Evolutionary conservation across 176 grass and related monocot species (phyloP), one percentile per base, ranked within the genome.

Genomic region (Ampelocalamus luodianensis): DNA sequence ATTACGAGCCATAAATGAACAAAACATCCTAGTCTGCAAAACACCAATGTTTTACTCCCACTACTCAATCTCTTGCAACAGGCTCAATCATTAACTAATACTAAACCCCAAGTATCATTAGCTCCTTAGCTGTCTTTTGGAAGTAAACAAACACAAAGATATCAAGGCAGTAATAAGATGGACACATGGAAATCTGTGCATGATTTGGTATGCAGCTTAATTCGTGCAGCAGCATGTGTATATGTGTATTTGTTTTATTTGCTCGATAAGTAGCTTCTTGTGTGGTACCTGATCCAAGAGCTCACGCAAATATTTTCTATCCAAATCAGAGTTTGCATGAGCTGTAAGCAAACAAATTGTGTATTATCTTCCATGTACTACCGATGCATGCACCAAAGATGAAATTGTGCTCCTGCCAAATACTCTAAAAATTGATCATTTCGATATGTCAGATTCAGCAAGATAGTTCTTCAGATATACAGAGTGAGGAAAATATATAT

Each of bases 31-130:
- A 72, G 56, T 78, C 72, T 77, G 55, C 72, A 53, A 15, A 72
- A 62, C 83, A 78, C 55, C 62, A 85, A 89, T 73, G 83, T 45
- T 82, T 43, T 60, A 24, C 20, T 71, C 13, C 50, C 69, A 17
- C 71, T 40, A 46, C 56, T 68, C 38, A 42, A 78, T 65, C 66
- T 83, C 46, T 79, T 50, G 74, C 39, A 79, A 40, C 66, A 74
- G 74, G 61, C 67, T 68, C 89, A 79, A 87, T 83, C 80, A 90
- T 83, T 90, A 60, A 90, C 80, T 87, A 80, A 90, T 87, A 27
- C 61, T 87, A 68, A 74, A 83, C 70, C 49, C 61, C 67, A 73
- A 78, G 20, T 50, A 87, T 87, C 80, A 76, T 84, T 44, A 85
- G 71, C 63, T 44, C 27, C 51, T 77, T 85, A 85, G 89, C 80